Conservation (phyloP, 108 stramenopile species). For the Cyclotella cryptica region DNA sequence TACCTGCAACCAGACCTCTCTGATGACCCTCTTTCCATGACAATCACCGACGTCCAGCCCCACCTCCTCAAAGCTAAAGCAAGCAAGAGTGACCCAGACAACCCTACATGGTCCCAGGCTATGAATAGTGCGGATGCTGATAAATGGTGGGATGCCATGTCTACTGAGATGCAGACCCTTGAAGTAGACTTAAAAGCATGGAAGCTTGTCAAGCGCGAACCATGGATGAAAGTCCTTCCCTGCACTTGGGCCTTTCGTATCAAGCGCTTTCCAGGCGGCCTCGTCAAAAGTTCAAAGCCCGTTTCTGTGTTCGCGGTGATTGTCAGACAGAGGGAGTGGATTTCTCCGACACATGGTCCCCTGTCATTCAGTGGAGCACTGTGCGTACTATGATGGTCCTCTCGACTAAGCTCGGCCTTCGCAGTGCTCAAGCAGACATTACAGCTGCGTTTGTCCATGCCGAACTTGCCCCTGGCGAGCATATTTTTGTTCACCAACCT, state of each 20-base stretch:
- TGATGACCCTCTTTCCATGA: neutral
- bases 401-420: neutral
- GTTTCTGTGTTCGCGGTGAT: slow-evolving; percentile 40
- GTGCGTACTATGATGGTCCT: too few species aligned
- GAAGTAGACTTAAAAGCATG: neutral
- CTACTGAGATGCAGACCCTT: neutral
- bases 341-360: neutral
- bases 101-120: neutral
- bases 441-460: slow-evolving; percentile 60
- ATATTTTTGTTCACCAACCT: neutral
- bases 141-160: neutral
- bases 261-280: slow-evolving; percentile 32
- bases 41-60: neutral
- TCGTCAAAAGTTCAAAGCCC: slow-evolving; percentile 54
- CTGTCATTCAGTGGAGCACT: neutral
- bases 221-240: neutral
- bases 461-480: neutral
- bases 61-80: neutral
- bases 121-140: neutral
- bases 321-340: neutral
- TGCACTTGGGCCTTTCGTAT: neutral
- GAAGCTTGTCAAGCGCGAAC: neutral
- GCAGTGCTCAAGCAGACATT: slow-evolving; percentile 30
- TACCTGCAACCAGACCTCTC: neutral
- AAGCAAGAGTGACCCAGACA: neutral